Percentiles rank a stretch among this genome's conserved stretches.
Conservation (phyloP, 805 yeast species). For the Wickerhamomyces xylosicus region DNA sequence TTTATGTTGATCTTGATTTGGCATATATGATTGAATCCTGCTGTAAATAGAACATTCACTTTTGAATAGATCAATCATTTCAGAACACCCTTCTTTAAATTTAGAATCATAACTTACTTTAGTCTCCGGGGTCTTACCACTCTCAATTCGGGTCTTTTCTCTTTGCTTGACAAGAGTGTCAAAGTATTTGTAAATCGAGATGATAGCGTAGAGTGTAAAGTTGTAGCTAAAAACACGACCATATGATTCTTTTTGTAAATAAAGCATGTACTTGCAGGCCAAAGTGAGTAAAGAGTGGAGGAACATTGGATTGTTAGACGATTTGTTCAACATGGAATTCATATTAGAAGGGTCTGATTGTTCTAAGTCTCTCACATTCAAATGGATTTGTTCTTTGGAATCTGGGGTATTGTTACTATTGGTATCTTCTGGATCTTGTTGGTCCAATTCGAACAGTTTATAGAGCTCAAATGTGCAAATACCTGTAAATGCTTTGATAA, state of each 20-base stretch:
- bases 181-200: constrained; percentile 7
- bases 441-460: neutral
- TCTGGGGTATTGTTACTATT: no score
- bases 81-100: no score
- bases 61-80: neutral
- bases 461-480: neutral
- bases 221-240: constrained; percentile 4
- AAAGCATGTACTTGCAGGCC: constrained; percentile 7
- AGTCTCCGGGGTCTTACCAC: constrained; percentile 1
- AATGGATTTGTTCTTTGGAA: neutral
- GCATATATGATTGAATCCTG: neutral
- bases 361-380: constrained; percentile 11
- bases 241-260: constrained; percentile 5
- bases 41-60: neutral
- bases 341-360: constrained; percentile 6
- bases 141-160: constrained; percentile 1
- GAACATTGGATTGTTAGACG: constrained; percentile 5
- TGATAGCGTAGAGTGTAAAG: constrained; percentile 4
- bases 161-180: constrained; percentile 4
- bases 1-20: neutral
- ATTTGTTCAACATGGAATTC: neutral
- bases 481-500: constrained; percentile 10
- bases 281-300: constrained; percentile 6
- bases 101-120: neutral
- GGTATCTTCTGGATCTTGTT: neutral